phyloP scores from a whole-genome alignment of 176 grass and related monocot species.

The Hordeum vulgare region DNA sequence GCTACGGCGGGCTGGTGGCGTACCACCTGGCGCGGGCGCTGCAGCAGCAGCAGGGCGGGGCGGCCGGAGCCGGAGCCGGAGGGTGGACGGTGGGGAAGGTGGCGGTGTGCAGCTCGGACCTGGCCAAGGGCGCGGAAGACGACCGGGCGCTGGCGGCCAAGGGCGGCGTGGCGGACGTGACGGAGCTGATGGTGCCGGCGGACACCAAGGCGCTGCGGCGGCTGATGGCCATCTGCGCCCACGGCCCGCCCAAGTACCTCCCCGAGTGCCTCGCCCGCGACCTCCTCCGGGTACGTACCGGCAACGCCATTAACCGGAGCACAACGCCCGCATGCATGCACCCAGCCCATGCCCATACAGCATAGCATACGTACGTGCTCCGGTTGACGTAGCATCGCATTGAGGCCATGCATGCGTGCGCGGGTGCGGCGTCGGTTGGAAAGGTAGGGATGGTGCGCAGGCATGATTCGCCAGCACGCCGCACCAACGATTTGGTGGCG shows the following conservation, averaged over 20 bases:
- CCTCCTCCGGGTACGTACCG: constrained; percentile 47
- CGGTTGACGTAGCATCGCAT: background rate
- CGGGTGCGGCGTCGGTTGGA: background rate
- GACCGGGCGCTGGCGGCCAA: constrained; percentile 48
- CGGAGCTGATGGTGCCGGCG: constrained; percentile 44
- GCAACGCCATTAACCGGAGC: background rate
- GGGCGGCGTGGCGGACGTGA: constrained; percentile 40
- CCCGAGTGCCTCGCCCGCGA: constrained; percentile 66
- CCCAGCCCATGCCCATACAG: background rate
- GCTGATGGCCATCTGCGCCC: constrained; percentile 43
- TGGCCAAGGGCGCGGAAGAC: constrained; percentile 60
- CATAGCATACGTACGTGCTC: background rate
- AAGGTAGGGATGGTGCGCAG: background rate
- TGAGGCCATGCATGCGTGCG: background rate
- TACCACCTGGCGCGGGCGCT: constrained; percentile 68
- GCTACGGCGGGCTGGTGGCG: constrained; percentile 89
- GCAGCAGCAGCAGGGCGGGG: background rate
- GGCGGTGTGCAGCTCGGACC: constrained; percentile 63
- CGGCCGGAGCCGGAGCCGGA: background rate
- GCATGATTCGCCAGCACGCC: background rate
- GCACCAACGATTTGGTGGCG: constrained; percentile 12
- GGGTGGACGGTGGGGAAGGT: constrained; percentile 30
- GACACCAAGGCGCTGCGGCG: constrained; percentile 35
- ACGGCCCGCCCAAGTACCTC: constrained; percentile 51
- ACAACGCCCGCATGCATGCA: background rate